These are phyloP conservation scores for Ganoderma leucocontextum DNA, from an alignment of 1,284 basidiomycete genomes.

Conservation along the genomic window DNA sequence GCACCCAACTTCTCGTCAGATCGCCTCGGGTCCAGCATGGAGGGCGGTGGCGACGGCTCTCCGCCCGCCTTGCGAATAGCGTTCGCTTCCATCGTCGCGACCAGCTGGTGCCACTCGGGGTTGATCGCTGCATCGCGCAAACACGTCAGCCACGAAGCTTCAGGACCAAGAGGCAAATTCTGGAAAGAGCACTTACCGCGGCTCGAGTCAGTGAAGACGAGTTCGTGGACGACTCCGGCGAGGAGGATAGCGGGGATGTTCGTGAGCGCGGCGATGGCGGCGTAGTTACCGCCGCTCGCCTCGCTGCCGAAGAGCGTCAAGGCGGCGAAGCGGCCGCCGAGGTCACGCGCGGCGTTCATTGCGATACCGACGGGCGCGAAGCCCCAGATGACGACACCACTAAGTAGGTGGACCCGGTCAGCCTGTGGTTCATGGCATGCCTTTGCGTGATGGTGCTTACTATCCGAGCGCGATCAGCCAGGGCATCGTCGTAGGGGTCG, in stretches of 20 bases:
- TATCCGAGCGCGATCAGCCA: slow-evolving; percentile 65
- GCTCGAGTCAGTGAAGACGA: slow-evolving; percentile 60
- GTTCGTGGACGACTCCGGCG: slow-evolving; percentile 60
- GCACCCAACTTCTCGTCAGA: slow-evolving; percentile 26
- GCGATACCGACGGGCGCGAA: slow-evolving; percentile 61
- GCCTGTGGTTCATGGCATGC: neutral
- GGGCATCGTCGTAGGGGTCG: slow-evolving; percentile 61
- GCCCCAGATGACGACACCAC: slow-evolving; percentile 66
- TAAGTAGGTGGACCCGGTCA: slow-evolving; percentile 34
- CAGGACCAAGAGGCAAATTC: slow-evolving; percentile 66
- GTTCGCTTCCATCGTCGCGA: slow-evolving; percentile 20
- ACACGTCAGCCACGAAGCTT: slow-evolving; percentile 42
- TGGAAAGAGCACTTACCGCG: slow-evolving; percentile 55
- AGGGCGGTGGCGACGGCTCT: slow-evolving; percentile 13
- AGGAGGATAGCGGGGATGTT: slow-evolving; percentile 69
- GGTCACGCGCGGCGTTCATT: slow-evolving; percentile 70
- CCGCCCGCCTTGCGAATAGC: slow-evolving; percentile 17
- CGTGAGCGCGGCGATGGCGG: slow-evolving; percentile 68
- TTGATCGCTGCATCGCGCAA: slow-evolving; percentile 18
- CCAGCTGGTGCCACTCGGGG: slow-evolving; percentile 25
- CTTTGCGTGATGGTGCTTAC: slow-evolving; percentile 42
- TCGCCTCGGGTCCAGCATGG: slow-evolving; percentile 10
- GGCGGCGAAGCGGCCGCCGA: slow-evolving; percentile 66
- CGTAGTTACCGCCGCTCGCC: slow-evolving; percentile 64
- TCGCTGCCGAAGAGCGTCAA: slow-evolving; percentile 63